Conservation (phyloP, 148 eudicot species). For the Persicaria tinctoria region DNA sequence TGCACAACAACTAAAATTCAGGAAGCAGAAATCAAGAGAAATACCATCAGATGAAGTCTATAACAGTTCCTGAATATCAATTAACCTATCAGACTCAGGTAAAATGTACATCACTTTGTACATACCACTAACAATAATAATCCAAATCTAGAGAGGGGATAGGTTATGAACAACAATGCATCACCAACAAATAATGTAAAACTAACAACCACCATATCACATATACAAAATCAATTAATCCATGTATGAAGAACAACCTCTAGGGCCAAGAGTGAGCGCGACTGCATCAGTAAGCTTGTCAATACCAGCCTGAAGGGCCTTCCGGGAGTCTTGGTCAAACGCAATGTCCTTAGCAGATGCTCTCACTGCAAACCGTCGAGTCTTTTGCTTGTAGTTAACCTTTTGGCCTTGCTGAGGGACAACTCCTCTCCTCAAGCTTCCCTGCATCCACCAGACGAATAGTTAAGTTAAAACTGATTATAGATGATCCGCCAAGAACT, state of each 20-base stretch:
- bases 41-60: neutral
- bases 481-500: neutral
- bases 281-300: conserved; percentile 92
- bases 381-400: conserved; percentile 34
- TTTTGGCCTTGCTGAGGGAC: conserved; percentile 52
- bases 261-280: conserved; percentile 93
- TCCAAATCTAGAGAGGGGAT: neutral
- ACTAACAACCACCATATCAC: neutral
- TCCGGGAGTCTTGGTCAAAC: conserved; percentile 74
- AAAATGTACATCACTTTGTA: no score
- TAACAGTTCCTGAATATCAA: no score
- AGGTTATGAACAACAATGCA: neutral
- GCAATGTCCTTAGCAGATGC: conserved; percentile 83
- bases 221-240: neutral
- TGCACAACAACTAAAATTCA: neutral
- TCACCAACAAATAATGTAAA: neutral
- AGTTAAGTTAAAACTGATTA: neutral
- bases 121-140: no score
- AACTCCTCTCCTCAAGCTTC: conserved; percentile 40
- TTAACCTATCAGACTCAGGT: no score
- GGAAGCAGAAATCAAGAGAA: neutral
- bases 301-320: conserved; percentile 84
- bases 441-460: conserved; percentile 25
- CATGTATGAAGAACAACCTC: conserved; percentile 36
- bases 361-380: conserved; percentile 46